Conservation (phyloP, 202 grass and related monocot genomes). For the Schoenoplectus tabernaemontani region DNA sequence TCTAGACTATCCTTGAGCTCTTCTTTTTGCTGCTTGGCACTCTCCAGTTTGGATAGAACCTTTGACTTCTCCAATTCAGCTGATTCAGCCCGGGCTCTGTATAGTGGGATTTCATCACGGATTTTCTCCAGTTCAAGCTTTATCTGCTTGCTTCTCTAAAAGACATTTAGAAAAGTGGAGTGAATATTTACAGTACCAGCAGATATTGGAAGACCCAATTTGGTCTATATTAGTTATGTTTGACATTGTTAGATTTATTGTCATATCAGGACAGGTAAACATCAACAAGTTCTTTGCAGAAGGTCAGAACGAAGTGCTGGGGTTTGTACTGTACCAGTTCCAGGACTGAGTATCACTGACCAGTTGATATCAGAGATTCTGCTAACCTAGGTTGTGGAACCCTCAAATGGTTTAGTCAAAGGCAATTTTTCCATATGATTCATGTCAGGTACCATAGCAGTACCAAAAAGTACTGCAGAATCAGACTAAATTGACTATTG, state of each 20-base stretch:
- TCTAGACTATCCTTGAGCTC: conserved; percentile 79
- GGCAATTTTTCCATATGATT: not conserved
- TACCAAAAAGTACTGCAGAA: not conserved
- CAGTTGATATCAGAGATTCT: not conserved
- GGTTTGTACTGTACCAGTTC: not conserved
- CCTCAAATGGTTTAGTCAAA: not conserved
- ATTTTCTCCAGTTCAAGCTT: conserved; percentile 66
- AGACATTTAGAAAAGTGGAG: not conserved
- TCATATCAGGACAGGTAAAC: not conserved
- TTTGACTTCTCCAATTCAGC: conserved; percentile 55
- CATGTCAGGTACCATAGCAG: not conserved
- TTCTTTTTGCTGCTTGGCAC: conserved; percentile 56
- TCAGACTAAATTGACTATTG: not conserved
- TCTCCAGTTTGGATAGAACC: conserved; percentile 48
- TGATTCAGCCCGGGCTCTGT: conserved; percentile 53
- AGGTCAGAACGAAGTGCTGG: not conserved
- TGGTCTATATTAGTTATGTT: not conserved
- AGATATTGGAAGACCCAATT: not conserved
- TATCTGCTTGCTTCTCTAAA: conserved; percentile 60
- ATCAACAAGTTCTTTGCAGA: not conserved
- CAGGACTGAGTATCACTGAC: not conserved
- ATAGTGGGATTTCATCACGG: conserved; percentile 48
- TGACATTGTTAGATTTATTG: not conserved
- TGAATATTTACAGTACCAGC: not conserved
- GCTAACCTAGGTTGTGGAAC: not conserved